Percentiles rank a stretch among this genome's conserved stretches.
Conservation (phyloP, 805 yeast genomes). For the Lipomyces yamadae region DNA sequence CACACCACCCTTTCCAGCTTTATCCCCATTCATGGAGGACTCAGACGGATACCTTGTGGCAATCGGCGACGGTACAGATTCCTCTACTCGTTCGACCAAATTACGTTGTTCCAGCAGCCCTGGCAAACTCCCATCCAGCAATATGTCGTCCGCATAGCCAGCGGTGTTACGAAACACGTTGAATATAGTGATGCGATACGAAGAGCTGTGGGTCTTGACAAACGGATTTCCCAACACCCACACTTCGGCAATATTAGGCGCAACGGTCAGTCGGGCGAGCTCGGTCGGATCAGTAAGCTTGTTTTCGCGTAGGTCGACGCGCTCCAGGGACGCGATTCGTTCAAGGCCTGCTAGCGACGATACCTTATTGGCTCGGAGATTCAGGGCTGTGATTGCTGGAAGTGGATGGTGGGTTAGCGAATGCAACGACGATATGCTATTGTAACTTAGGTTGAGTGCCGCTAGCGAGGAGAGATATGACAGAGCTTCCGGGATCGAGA, state of each 20-base stretch:
- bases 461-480: slow-evolving; percentile 57
- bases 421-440: slow-evolving; percentile 48
- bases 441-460: slow-evolving; percentile 66
- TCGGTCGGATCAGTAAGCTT: slow-evolving; percentile 38
- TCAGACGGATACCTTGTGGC: background rate
- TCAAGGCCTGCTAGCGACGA: slow-evolving; percentile 40
- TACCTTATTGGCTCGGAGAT: slow-evolving; percentile 39
- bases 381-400: slow-evolving; percentile 35
- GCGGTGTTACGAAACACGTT: slow-evolving; percentile 38
- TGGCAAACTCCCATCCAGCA: slow-evolving; percentile 40
- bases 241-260: slow-evolving; percentile 37
- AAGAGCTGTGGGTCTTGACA: slow-evolving; percentile 29
- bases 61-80: slow-evolving; percentile 26
- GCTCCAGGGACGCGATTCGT: slow-evolving; percentile 34
- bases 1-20: background rate
- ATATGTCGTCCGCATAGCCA: slow-evolving; percentile 38
- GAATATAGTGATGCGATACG: slow-evolving; percentile 39
- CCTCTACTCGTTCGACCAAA: slow-evolving; percentile 34
- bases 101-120: slow-evolving; percentile 40
- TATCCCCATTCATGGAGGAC: no score
- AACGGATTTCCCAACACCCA: slow-evolving; percentile 42
- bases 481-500: slow-evolving; percentile 59
- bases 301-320: slow-evolving; percentile 41
- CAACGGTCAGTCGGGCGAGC: slow-evolving; percentile 37
- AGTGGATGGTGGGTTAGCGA: slow-evolving; percentile 35